Conservation (phyloP, 495 filamentous ascomycete genomes). For the Xylaria sp. region DNA sequence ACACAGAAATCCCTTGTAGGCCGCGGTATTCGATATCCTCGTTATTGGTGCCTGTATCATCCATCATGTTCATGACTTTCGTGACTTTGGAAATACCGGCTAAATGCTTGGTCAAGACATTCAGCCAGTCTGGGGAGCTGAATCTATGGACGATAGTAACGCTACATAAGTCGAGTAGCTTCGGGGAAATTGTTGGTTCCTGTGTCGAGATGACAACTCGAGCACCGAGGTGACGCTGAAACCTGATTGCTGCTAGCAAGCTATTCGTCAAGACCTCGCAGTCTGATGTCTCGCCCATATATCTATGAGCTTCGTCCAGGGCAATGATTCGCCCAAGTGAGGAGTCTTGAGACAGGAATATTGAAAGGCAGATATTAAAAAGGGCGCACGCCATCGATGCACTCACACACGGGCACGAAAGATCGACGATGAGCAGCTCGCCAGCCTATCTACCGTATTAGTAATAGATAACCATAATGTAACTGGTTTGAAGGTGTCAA, state of each 20-base stretch:
- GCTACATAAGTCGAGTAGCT: conserved; percentile 74
- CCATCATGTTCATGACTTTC: conserved; percentile 33
- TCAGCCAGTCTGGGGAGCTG: conserved; percentile 72
- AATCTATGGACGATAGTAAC: conserved; percentile 79
- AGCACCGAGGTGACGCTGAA: conserved; percentile 72
- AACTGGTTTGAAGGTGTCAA: conserved; percentile 25
- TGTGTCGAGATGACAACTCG: conserved; percentile 78
- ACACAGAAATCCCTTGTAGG: conserved; percentile 5
- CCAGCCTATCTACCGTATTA: conserved; percentile 48
- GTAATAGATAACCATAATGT: neutral
- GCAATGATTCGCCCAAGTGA: conserved; percentile 50
- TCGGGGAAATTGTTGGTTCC: conserved; percentile 76
- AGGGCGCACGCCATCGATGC: conserved; percentile 69
- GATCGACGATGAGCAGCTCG: conserved; percentile 73
- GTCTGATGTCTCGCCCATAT: conserved; percentile 49
- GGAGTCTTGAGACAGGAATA: conserved; percentile 63
- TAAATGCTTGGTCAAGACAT: conserved; percentile 66
- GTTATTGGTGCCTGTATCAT: conserved; percentile 5
- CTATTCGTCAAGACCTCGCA: conserved; percentile 66
- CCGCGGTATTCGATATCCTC: neutral
- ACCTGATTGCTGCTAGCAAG: conserved; percentile 68
- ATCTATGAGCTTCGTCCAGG: conserved; percentile 52
- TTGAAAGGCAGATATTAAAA: conserved; percentile 69
- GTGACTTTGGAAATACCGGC: conserved; percentile 52
- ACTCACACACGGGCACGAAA: conserved; percentile 75